Conservation (phyloP, 257 asterid species). For the Handroanthus guayacan region DNA sequence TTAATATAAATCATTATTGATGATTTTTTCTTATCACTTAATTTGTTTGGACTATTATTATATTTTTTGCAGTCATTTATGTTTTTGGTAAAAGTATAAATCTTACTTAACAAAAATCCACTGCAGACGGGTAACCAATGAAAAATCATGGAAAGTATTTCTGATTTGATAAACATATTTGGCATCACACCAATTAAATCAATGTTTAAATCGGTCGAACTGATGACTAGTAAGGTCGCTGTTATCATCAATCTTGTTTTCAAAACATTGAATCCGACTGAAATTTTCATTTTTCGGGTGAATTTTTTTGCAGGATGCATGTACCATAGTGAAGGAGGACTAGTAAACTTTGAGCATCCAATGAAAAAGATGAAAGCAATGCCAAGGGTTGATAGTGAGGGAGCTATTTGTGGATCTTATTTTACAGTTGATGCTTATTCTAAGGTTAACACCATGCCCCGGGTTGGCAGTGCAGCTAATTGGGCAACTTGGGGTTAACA, state of each 20-base stretch:
- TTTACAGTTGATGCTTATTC: slow-evolving; percentile 84
- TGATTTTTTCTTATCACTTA: no score
- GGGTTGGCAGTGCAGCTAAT: slow-evolving; percentile 97
- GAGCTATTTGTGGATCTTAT: slow-evolving; percentile 86
- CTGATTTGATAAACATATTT: no score
- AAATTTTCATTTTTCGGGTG: neutral
- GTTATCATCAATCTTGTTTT: neutral
- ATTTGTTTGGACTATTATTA: no score
- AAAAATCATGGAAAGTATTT: no score
- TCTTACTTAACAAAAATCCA: no score
- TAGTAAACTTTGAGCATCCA: slow-evolving; percentile 94
- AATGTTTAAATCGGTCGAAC: no score
- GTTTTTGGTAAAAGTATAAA: no score
- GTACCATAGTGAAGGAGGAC: slow-evolving; percentile 87
- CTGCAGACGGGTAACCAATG: no score
- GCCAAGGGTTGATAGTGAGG: slow-evolving; percentile 97
- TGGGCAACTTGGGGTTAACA: slow-evolving; percentile 79
- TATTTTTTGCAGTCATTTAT: no score
- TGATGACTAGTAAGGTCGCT: no score
- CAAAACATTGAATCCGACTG: neutral
- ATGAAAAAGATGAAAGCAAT: slow-evolving; percentile 86
- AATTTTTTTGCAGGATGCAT: slow-evolving; percentile 68
- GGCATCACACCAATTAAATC: no score
- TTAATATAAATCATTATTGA: no score
- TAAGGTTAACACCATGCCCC: slow-evolving; percentile 80